phyloP scores from a whole-genome alignment of 371 early-diverging fungal genomes.

The Dentiscutata heterogama region DNA sequence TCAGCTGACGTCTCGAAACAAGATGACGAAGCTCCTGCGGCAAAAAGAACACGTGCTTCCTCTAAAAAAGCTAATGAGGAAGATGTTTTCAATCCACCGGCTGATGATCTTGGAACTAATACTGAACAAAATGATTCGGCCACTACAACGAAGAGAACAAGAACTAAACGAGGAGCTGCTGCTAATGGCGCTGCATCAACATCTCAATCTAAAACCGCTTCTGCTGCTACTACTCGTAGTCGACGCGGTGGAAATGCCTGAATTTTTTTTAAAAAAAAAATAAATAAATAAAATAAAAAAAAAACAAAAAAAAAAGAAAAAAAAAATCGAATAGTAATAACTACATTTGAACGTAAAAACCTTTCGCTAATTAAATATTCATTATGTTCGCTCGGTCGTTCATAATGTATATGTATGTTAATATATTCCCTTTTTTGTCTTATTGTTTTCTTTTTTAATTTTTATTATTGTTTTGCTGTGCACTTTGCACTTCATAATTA shows the following conservation, averaged over 20 bases:
- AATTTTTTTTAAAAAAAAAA: neutral
- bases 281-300: too few relatives aligned
- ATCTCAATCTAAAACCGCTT: neutral
- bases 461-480: too few relatives aligned
- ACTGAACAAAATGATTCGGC: neutral
- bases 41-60: conserved; percentile 22
- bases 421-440: too few relatives aligned
- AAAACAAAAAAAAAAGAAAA: too few relatives aligned
- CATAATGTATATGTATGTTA: too few relatives aligned
- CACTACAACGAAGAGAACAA: neutral
- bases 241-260: conserved; percentile 1
- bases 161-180: neutral
- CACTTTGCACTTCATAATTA: too few relatives aligned
- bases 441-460: too few relatives aligned
- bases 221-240: neutral
- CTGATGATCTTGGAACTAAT: neutral
- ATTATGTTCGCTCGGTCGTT: too few relatives aligned
- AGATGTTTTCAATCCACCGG: conserved; percentile 19
- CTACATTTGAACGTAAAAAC: too few relatives aligned
- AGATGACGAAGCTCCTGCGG: neutral
- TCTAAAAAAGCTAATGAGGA: neutral
- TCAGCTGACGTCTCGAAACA: neutral
- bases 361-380: too few relatives aligned
- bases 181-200: neutral
- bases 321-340: too few relatives aligned